A percentile compares a stretch with the other conserved stretches of the same genome.
Conservation (phyloP, 306 rosid species). For the Pachyrhizus erosus region DNA sequence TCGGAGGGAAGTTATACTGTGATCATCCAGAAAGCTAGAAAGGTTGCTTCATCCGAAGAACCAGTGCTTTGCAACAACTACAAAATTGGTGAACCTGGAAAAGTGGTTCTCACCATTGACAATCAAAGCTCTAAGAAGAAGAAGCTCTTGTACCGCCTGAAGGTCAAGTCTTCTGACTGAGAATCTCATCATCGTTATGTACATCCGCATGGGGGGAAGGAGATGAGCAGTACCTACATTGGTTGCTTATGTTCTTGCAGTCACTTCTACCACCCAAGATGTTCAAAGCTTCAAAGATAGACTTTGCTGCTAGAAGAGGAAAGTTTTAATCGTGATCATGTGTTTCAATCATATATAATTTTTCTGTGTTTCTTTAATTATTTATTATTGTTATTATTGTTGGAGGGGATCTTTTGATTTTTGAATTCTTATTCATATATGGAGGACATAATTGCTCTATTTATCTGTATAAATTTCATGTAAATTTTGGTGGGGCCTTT, state of each 20-base stretch:
- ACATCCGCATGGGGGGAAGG: background rate
- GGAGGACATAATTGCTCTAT: constrained; percentile 40
- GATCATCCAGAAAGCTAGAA: constrained; percentile 70
- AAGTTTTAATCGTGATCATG: constrained; percentile 25
- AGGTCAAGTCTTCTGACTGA: constrained; percentile 59
- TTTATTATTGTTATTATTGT: constrained; percentile 35
- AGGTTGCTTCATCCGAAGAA: constrained; percentile 54
- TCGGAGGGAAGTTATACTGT: constrained; percentile 70
- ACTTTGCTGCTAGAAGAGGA: constrained; percentile 29
- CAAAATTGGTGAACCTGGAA: constrained; percentile 67
- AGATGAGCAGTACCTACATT: background rate
- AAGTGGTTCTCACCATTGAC: constrained; percentile 68
- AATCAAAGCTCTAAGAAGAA: constrained; percentile 78
- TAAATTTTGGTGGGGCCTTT: constrained; percentile 48
- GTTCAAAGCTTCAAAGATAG: constrained; percentile 26
- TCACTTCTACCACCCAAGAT: constrained; percentile 24
- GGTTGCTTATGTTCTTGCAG: background rate
- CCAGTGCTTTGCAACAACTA: constrained; percentile 61
- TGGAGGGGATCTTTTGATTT: constrained; percentile 37
- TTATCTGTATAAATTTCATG: constrained; percentile 39
- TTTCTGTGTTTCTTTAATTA: background rate
- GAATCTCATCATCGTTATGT: background rate
- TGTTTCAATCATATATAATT: constrained; percentile 23
- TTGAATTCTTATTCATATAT: constrained; percentile 40
- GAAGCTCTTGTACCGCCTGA: constrained; percentile 77